phyloP scores from a whole-genome alignment of 148 eudicot species.

The Selenicereus undatus region DNA sequence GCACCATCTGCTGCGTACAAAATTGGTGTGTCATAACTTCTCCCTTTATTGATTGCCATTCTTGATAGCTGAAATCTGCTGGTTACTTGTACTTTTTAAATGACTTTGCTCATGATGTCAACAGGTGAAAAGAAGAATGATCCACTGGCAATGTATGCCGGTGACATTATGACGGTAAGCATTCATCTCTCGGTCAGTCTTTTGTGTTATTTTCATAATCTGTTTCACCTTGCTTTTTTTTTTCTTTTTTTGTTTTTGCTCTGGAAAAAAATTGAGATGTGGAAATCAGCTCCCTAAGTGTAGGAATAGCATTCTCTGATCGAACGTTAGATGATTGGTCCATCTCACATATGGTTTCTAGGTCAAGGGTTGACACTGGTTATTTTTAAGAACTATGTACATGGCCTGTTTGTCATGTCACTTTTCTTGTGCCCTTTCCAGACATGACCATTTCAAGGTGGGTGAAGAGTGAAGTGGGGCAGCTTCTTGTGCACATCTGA shows the following conservation, averaged over 20 bases:
- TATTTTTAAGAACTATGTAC: neutral
- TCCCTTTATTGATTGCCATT: conserved; percentile 11
- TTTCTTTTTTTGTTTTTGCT: neutral
- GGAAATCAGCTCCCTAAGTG: neutral
- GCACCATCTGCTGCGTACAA: conserved; percentile 94
- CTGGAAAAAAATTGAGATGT: neutral
- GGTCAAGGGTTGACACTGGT: neutral
- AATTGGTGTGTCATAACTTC: conserved; percentile 53
- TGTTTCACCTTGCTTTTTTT: neutral
- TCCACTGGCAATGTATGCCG: conserved; percentile 98
- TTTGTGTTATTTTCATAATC: neutral
- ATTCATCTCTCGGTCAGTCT: neutral
- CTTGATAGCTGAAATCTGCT: neutral
- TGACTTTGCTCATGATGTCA: conserved; percentile 18
- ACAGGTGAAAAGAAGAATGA: conserved; percentile 94
- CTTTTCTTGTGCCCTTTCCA: neutral
- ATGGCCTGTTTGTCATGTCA: neutral
- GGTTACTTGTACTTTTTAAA: conserved; percentile 4
- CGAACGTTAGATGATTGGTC: neutral
- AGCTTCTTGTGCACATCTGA: neutral
- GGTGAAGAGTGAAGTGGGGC: neutral
- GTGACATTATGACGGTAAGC: conserved; percentile 97
- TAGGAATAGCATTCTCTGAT: neutral
- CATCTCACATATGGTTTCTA: neutral
- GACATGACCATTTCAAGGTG: neutral